phyloP scores from a whole-genome alignment of 805 yeast species.

The Metschnikowia matae region DNA sequence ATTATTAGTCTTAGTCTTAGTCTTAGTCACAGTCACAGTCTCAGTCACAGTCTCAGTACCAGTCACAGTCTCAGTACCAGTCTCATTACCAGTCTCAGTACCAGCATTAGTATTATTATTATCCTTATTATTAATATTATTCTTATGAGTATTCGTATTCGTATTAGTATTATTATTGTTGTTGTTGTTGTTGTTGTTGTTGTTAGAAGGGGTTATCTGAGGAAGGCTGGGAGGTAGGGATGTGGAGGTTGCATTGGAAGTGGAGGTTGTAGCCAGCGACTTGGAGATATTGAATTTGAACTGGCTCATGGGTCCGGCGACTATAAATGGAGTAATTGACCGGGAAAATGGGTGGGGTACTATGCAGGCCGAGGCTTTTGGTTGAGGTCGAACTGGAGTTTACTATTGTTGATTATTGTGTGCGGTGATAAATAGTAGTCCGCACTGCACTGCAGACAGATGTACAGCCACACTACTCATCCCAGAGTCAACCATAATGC shows the following conservation, averaged over 20 bases:
- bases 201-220: neutral
- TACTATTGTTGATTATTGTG: neutral
- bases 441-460: constrained; percentile 3
- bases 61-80: too few relatives aligned
- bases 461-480: neutral
- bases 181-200: too few relatives aligned
- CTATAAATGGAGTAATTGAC: neutral
- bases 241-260: constrained; percentile 32
- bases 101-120: too few relatives aligned
- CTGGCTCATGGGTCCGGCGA: neutral
- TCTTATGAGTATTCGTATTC: too few relatives aligned
- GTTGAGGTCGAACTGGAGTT: neutral
- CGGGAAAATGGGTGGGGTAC: neutral
- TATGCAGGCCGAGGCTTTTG: neutral
- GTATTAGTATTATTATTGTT: too few relatives aligned
- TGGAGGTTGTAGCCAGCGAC: constrained; percentile 40
- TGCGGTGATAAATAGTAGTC: neutral
- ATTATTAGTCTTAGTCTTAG: too few relatives aligned
- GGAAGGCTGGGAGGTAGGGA: constrained; percentile 9
- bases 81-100: too few relatives aligned
- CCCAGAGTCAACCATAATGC: too few relatives aligned
- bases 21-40: too few relatives aligned
- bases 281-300: constrained; percentile 32
- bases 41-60: too few relatives aligned
- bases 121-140: too few relatives aligned